Base-by-base conservation (phyloP, 176 grass and related monocot genomes). In the Aegilops tauschii region DNA sequence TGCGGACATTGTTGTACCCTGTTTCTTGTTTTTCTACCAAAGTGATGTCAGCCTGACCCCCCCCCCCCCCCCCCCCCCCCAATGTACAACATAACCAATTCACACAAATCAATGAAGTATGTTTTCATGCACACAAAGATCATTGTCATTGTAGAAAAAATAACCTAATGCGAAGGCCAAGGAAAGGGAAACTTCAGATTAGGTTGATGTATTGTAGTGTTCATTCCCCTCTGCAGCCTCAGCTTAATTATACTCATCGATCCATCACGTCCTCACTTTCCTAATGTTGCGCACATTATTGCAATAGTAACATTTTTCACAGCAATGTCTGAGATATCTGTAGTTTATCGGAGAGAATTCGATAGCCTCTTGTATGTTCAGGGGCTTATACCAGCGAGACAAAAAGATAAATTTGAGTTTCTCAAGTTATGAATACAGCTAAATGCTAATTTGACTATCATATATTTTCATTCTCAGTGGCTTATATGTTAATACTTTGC, bases 381-480 rank as follows among this genome's bases (percentile, higher is more conserved):
- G 10, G 69, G 73, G 16, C 4, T 17, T 14, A 83, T 17, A 73
- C 9, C 8, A 73, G 50, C 3, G 27, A 59, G 31, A 27, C 14
- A 58, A 39, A 34, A 69, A 25, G 21, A 72, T 72, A 58, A 58
- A 39, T 17, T 70, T 10, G 29, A 36, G 67, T n/a, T 31, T 6
- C 6, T 23, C 6, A 10, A 76, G 17, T 20, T 64, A 47, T 42
- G 68, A 61, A 61, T 61, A 5, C 52, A 73, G 23, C 23, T 21
- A 36, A 61, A 61, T 20, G 16, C 73, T 74, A 35, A 63, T 83
- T 75, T 88, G 64, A 21, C 3, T 88, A 81, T 59, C 49, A 25
- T 77, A 87, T 23, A 45, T 76, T 59, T 76, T 21, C 9, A 54
- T 84, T 62, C 5, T 9, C 12, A 62, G 1, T 59, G 11, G 7